A percentile compares a stretch with the other conserved stretches of the same genome.
These are phyloP conservation scores for Naumovozyma castellii DNA, from an alignment of 805 yeast genomes.

Conservation along the genomic window DNA sequence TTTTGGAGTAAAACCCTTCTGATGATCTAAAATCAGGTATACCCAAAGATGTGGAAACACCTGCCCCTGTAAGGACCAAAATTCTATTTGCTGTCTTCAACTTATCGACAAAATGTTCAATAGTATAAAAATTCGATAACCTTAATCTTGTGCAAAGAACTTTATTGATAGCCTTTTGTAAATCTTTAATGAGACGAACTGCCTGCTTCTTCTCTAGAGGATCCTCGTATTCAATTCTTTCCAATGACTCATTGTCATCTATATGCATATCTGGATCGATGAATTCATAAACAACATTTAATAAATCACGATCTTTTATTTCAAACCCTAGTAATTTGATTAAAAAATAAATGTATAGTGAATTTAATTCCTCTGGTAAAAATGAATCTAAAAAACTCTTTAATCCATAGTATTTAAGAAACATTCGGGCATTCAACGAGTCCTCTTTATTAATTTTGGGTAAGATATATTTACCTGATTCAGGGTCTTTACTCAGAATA, in stretches of 20 bases:
- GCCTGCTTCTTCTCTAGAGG: slow-evolving; percentile 38
- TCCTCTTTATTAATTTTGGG: slow-evolving; percentile 36
- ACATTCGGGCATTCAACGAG: slow-evolving; percentile 40
- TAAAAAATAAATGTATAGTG: slow-evolving; percentile 46
- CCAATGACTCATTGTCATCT: slow-evolving; percentile 4
- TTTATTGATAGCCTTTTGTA: slow-evolving; percentile 56
- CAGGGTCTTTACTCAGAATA: slow-evolving; percentile 18
- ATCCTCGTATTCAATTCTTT: slow-evolving; percentile 22
- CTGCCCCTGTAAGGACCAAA: slow-evolving; percentile 83
- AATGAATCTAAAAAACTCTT: slow-evolving; percentile 49
- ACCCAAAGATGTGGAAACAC: slow-evolving; percentile 81
- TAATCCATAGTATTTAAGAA: slow-evolving; percentile 51
- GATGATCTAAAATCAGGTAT: slow-evolving; percentile 89
- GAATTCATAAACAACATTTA: slow-evolving; percentile 20
- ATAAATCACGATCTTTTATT: slow-evolving; percentile 27
- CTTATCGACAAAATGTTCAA: slow-evolving; percentile 49
- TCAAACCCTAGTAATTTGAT: slow-evolving; percentile 57
- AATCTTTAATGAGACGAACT: slow-evolving; percentile 38
- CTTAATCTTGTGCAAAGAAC: slow-evolving; percentile 49
- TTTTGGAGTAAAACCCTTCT: slow-evolving; percentile 67
- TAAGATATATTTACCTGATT: slow-evolving; percentile 27
- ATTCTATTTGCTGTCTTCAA: slow-evolving; percentile 50
- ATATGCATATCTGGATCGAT: slow-evolving; percentile 1
- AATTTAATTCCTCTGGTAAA: slow-evolving; percentile 50
- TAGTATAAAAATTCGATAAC: slow-evolving; percentile 41